These are phyloP conservation scores for Fusarium nurragi DNA, from an alignment of 2,329 filamentous ascomycete species.

Conservation along the genomic window DNA sequence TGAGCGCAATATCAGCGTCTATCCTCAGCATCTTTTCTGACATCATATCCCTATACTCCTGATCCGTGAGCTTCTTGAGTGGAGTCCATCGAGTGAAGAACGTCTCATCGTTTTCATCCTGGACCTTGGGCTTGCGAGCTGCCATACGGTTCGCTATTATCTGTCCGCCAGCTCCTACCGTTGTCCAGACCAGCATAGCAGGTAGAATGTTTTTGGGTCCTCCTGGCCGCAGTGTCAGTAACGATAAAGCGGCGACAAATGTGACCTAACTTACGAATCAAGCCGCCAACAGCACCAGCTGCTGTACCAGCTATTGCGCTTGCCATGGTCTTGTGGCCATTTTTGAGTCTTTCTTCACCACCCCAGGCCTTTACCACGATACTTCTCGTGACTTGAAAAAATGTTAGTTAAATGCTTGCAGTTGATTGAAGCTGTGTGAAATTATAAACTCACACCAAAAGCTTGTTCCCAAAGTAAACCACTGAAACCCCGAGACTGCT, in stretches of 20 bases:
- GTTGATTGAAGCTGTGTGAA: neutral
- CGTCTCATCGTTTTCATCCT: conserved; percentile 53
- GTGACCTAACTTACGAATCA: conserved; percentile 57
- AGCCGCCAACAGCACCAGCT: conserved; percentile 69
- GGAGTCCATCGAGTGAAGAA: conserved; percentile 75
- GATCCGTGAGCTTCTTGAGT: conserved; percentile 73
- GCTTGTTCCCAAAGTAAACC: conserved; percentile 78
- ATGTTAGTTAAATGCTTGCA: conserved; percentile 14
- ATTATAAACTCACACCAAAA: conserved; percentile 72
- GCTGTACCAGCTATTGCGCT: conserved; percentile 77
- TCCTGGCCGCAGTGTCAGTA: conserved; percentile 50
- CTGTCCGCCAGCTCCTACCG: conserved; percentile 54
- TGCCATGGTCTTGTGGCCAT: conserved; percentile 69
- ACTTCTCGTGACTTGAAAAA: conserved; percentile 57
- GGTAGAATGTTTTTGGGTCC: conserved; percentile 64
- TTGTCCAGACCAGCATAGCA: conserved; percentile 59
- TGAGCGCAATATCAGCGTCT: conserved; percentile 79
- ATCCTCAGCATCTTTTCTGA: conserved; percentile 75
- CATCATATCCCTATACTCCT: conserved; percentile 77
- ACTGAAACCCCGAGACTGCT: conserved; percentile 78
- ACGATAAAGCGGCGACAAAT: neutral
- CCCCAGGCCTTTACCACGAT: conserved; percentile 60
- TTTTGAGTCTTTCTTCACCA: conserved; percentile 61
- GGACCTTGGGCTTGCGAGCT: conserved; percentile 37
- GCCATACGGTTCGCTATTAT: conserved; percentile 48